Evolutionary conservation across 352 stramenopile species (phyloP), one percentile per base, ranked within the genome.

Genomic region (Blastocystis sp.): DNA sequence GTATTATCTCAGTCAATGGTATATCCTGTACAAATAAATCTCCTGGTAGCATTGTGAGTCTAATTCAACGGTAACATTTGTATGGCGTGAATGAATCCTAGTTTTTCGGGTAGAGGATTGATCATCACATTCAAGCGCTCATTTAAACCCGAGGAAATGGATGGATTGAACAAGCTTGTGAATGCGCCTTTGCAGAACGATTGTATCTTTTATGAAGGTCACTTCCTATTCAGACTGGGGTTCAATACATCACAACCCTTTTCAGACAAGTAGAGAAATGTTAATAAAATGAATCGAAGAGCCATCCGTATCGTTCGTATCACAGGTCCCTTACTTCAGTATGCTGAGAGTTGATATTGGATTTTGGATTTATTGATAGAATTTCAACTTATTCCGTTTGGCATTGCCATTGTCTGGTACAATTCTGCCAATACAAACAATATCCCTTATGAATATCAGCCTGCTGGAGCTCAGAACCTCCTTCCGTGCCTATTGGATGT

Each of bases 351-450:
- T 54, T 43, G 32, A 35, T 21, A 12, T 69, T 69, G 9, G 16
- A 24, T 39, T 21, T 63, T 6, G 32, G 1, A 7, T 46, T 69
- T n/a, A 21, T 11, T 12, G 4, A 3, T 75, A 54, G 29, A 54
- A 21, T 19, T 35, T 19, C 16, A 54, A 27, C 63, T 75, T 4
- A 75, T 75, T 54, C 63, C 63, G 7, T 75, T 54, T 46, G 63
- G 63, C 46, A 54, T 75, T 19, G 63, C 63, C 4, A 39, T 75
- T 14, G 24, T 75, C 14, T 75, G 63, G 63, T 75, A 75, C 24
- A 24, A 29, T 5, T 39, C 59, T 3, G 32, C 59, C 29, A n/a
- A 49, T 7, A 19, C 32, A 19, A 32, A 32, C n/a, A 69, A 69
- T 16, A 29, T 75, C 1, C 12, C 19, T 3, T 75, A 75, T 46